A percentile compares a stretch with the other conserved stretches of the same genome.
These are phyloP conservation scores for Jatropha multifida DNA, from an alignment of 441 rosid genomes.

Conservation along the genomic window DNA sequence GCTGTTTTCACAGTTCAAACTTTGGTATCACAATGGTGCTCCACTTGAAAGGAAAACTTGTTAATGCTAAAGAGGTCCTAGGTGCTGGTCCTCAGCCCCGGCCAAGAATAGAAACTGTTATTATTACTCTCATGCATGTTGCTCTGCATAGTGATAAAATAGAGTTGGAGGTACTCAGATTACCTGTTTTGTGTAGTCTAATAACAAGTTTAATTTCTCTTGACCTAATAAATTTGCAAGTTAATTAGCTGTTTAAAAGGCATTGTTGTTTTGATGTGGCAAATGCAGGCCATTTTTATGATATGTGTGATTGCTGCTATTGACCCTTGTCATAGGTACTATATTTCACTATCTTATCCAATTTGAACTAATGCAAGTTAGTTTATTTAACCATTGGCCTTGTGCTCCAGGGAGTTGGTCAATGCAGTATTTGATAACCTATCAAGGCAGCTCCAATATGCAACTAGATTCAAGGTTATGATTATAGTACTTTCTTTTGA, in stretches of 20 bases:
- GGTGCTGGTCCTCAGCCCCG: constrained; percentile 81
- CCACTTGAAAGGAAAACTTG: constrained; percentile 66
- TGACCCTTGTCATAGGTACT: constrained; percentile 84
- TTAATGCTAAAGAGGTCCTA: constrained; percentile 73
- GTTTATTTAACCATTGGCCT: constrained; percentile 19
- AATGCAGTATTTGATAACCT: constrained; percentile 67
- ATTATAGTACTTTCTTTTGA: constrained; percentile 14
- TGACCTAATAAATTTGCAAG: not conserved
- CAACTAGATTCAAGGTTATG: constrained; percentile 76
- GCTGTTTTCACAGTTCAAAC: constrained; percentile 53
- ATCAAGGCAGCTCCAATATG: constrained; percentile 75
- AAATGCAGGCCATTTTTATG: constrained; percentile 88
- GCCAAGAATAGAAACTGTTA: constrained; percentile 68
- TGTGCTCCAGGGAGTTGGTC: constrained; percentile 77
- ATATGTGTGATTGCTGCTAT: constrained; percentile 82
- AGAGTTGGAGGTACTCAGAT: constrained; percentile 76
- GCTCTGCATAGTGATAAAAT: constrained; percentile 87
- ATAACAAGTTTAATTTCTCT: not conserved
- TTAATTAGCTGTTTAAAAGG: constrained; percentile 1
- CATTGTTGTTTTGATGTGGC: constrained; percentile 18
- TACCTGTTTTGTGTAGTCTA: not conserved
- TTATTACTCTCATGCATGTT: constrained; percentile 87
- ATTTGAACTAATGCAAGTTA: constrained; percentile 14
- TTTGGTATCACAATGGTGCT: constrained; percentile 73
- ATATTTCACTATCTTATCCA: constrained; percentile 11